A percentile compares a stretch with the other conserved stretches of the same genome.
Evolutionary conservation across 192 early-diverging fungal genomes (phyloP).

Genomic region (Piromyces sp.): DNA sequence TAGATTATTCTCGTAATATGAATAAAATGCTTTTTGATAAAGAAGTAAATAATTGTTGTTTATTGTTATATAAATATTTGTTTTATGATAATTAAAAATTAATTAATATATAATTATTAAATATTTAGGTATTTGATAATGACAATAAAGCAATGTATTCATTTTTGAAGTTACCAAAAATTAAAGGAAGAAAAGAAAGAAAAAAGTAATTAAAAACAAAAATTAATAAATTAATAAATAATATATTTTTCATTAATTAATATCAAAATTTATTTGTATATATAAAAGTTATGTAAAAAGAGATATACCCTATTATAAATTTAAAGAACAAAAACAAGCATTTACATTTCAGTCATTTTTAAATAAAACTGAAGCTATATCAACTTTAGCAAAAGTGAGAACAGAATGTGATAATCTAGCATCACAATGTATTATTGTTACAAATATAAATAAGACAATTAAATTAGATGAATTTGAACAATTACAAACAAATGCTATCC

Average conservation of each 20-base stretch:
- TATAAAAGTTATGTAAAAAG: too few relatives aligned
- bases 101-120: too few relatives aligned
- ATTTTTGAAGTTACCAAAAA: conserved; percentile 1
- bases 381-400: conserved; percentile 25
- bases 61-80: conserved; percentile 2
- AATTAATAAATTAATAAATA: background rate
- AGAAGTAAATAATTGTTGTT: conserved; percentile 11
- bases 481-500: conserved; percentile 26
- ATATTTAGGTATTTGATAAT: background rate
- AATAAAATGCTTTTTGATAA: conserved; percentile 27
- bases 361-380: conserved; percentile 30
- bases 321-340: conserved; percentile 8
- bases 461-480: conserved; percentile 40
- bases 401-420: conserved; percentile 30
- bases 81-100: too few relatives aligned
- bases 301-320: conserved; percentile 22
- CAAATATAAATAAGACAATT: conserved; percentile 30
- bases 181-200: background rate
- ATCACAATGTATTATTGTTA: background rate
- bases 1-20: conserved; percentile 25
- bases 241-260: too few relatives aligned
- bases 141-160: background rate
- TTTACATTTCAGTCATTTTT: conserved; percentile 35
- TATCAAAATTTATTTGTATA: too few relatives aligned
- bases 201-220: background rate